Base-by-base conservation (phyloP, 768 basidiomycete species). In the Hypsizygus marmoreus region DNA sequence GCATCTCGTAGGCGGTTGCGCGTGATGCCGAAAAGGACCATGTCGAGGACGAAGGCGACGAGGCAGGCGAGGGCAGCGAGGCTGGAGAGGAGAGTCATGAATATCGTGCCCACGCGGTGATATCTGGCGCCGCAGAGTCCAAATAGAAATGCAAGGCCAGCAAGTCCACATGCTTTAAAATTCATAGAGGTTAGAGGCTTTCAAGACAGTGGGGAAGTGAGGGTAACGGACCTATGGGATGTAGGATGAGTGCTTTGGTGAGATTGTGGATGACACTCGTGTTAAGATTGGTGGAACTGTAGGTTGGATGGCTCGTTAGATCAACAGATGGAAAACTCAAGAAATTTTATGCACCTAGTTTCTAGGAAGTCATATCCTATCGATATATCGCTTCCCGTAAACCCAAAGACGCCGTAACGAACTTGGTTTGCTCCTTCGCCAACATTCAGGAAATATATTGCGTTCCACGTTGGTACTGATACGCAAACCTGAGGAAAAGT, bases 381-480 rank as follows among this genome's bases (percentile, higher is more conserved):
- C 14, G 62, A 57, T 3, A 66, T 60, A 14, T 58, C 36, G 13
- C 77, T 78, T 13, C 83, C 85, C 11, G 86, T 87, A 65, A 73
- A 82, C 3, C 90, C 90, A 59, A 90, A 89, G n/a, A 85, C 78
- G 55, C 91, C 91, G 56, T 84, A 91, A 49, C 74, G 74, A 33
- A 45, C 68, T 70, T 55, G 67, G 48, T 11, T 40, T n/a, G 17
- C 62, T 60, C 67, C 71, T 9, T 60, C 51, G 6, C 67, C 68
- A 17, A 80, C 80, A 41, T 80, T 66, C 31, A 93, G 74, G 71
- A 88, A 91, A 14, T 77, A 84, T 34, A 92, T 71, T 17, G 61
- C 59, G 31, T 84, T 59, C 91, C 89, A 92, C 54, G 82, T 87
- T 36, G 90, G 88, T 39, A 77, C 66, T 12, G 86, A 84, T 16